Percentiles rank a stretch among this genome's conserved stretches.
Evolutionary conservation across 805 yeast genomes (phyloP).

Genomic region (Gaillardinia entomophila): DNA sequence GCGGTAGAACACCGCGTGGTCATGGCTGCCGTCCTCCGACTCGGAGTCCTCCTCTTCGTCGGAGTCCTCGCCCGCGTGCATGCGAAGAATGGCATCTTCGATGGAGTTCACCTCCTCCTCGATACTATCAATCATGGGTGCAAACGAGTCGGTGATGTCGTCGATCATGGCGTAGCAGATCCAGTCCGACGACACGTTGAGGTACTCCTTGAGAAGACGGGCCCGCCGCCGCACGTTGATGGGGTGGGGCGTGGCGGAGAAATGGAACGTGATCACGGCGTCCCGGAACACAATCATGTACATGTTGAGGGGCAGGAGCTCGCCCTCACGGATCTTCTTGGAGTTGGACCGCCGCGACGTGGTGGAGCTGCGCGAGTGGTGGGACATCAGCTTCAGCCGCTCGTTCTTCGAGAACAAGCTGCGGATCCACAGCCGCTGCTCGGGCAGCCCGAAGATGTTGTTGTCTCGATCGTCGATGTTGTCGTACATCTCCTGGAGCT

Average conservation of each 20-base stretch:
- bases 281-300: conserved; percentile 87
- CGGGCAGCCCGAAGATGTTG: conserved; percentile 11
- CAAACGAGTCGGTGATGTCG: conserved; percentile 96
- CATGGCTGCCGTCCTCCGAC: conserved; percentile 13
- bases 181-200: conserved; percentile 94
- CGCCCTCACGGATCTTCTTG: conserved; percentile 41
- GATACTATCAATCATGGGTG: conserved; percentile 90
- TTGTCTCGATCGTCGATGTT: conserved; percentile 10
- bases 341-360: conserved; percentile 17
- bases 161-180: conserved; percentile 93
- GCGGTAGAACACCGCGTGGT: conserved; percentile 23
- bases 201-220: conserved; percentile 76
- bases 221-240: conserved; percentile 93
- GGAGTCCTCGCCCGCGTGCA: conserved; percentile 68
- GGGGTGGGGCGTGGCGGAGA: conserved; percentile 93
- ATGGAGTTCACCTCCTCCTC: conserved; percentile 94
- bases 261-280: conserved; percentile 91
- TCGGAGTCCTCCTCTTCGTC: conserved; percentile 35
- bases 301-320: conserved; percentile 84
- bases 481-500: conserved; percentile 32
- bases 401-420: conserved; percentile 4
- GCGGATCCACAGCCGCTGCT: conserved; percentile 12
- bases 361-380: conserved; percentile 6
- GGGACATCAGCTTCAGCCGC: conserved; percentile 1
- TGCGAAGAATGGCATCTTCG: conserved; percentile 81